Percentiles rank a stretch among this genome's conserved stretches.
Evolutionary conservation across 2,329 filamentous ascomycete genomes (phyloP).

Genomic region (Neofusicoccum kwambonambiense): DNA sequence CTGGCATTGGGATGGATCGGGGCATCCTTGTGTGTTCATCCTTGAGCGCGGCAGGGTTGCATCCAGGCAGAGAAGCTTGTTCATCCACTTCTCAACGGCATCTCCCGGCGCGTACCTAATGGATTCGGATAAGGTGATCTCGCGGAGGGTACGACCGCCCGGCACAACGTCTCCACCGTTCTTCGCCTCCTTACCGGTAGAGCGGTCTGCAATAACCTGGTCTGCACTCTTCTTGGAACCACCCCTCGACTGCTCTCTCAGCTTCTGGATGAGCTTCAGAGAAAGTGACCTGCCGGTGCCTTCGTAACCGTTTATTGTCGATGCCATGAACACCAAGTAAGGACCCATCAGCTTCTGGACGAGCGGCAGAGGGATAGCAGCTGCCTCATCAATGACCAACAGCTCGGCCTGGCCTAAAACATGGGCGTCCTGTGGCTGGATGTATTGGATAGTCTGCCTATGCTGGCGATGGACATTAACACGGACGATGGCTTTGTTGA

Average conservation of each 20-base stretch:
- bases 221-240: conserved; percentile 54
- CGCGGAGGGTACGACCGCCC: conserved; percentile 75
- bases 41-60: conserved; percentile 81
- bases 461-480: conserved; percentile 95
- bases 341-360: conserved; percentile 94
- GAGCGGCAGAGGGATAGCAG: conserved; percentile 88
- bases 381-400: conserved; percentile 94
- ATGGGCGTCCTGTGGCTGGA: conserved; percentile 93
- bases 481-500: conserved; percentile 97
- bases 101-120: conserved; percentile 93
- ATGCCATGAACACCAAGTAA: conserved; percentile 98
- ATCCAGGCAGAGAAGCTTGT: conserved; percentile 88
- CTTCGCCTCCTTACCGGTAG: conserved; percentile 66
- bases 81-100: conserved; percentile 92
- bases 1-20: conserved; percentile 88
- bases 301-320: conserved; percentile 98
- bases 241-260: conserved; percentile 84
- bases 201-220: conserved; percentile 71
- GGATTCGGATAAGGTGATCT: conserved; percentile 89
- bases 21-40: conserved; percentile 72
- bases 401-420: conserved; percentile 93
- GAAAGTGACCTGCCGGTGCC: conserved; percentile 93
- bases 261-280: conserved; percentile 93
- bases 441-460: conserved; percentile 97
- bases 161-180: conserved; percentile 34